These are phyloP conservation scores for Dactylellina parvicollis DNA, from an alignment of 2,329 filamentous ascomycete genomes.

Conservation along the genomic window DNA sequence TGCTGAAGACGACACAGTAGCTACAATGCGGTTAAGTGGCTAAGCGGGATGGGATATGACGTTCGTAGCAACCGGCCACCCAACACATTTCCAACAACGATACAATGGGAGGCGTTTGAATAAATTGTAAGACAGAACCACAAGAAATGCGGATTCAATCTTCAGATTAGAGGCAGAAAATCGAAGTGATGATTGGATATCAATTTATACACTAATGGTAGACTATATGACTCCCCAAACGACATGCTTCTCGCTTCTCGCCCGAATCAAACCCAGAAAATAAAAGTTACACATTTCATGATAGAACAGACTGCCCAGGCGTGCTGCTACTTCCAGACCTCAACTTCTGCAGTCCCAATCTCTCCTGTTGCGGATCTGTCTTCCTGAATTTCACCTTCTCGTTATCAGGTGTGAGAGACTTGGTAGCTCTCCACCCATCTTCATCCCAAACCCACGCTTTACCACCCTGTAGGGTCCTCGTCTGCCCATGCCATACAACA, in stretches of 20 bases:
- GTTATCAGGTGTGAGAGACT: neutral
- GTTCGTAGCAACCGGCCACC: conserved; percentile 19
- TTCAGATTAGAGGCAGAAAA: no score
- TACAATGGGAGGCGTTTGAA: no score
- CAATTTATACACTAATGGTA: neutral
- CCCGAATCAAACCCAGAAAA: neutral
- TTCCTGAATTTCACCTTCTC: conserved; percentile 18
- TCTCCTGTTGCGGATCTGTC: conserved; percentile 32
- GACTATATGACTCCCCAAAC: neutral
- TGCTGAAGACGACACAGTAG: conserved; percentile 53
- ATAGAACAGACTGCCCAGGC: conserved; percentile 25
- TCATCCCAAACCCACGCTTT: conserved; percentile 51
- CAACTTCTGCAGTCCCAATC: conserved; percentile 19
- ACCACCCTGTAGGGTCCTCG: conserved; percentile 37
- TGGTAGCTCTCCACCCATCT: conserved; percentile 37
- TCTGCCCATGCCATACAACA: conserved; percentile 57
- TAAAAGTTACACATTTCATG: neutral
- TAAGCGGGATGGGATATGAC: conserved; percentile 31
- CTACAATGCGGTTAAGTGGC: conserved; percentile 32
- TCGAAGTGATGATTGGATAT: neutral
- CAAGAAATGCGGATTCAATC: no score
- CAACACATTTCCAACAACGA: conserved; percentile 29
- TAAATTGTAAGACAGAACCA: no score
- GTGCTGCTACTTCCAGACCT: conserved; percentile 7
- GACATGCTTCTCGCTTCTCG: conserved; percentile 15